phyloP scores from a whole-genome alignment of 2,329 filamentous ascomycete species.

The Exophiala spinifera region DNA sequence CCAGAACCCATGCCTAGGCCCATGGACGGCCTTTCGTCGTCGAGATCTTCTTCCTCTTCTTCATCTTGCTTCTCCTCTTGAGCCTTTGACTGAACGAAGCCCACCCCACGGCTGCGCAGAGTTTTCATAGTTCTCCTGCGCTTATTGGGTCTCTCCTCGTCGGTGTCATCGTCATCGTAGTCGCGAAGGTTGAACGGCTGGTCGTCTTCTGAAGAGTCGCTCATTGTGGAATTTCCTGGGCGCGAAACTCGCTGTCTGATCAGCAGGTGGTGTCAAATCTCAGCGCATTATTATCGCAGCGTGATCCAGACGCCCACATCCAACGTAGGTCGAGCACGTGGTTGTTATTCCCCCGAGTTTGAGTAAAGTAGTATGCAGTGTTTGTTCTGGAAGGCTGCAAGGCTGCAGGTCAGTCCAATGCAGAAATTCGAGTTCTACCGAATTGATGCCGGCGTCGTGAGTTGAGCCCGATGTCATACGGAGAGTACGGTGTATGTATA shows the following conservation, averaged over 20 bases:
- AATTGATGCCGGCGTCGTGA: too few species aligned
- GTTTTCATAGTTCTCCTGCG: background rate
- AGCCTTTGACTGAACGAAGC: background rate
- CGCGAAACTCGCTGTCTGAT: too few species aligned
- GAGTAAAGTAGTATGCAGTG: too few species aligned
- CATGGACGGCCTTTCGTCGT: constrained; percentile 28
- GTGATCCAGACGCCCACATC: background rate
- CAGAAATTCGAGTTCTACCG: too few species aligned
- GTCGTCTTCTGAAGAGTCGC: constrained; percentile 31
- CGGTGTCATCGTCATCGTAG: constrained; percentile 29
- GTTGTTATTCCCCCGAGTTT: too few species aligned
- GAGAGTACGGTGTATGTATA: too few species aligned
- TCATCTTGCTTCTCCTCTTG: constrained; percentile 19
- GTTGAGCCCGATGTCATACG: too few species aligned
- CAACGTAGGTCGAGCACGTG: background rate
- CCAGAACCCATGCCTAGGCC: constrained; percentile 15
- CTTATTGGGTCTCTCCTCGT: constrained; percentile 7
- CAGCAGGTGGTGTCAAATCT: too few species aligned
- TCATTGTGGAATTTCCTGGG: constrained; percentile 17
- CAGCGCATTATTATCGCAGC: too few species aligned
- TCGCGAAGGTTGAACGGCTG: constrained; percentile 29
- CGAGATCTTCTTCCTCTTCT: constrained; percentile 22
- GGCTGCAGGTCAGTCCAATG: too few species aligned
- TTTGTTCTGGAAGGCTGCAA: too few species aligned
- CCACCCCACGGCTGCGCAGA: background rate